Evolutionary conservation across 768 basidiomycete genomes (phyloP).

Genomic region (Hygrocybe punicea): DNA sequence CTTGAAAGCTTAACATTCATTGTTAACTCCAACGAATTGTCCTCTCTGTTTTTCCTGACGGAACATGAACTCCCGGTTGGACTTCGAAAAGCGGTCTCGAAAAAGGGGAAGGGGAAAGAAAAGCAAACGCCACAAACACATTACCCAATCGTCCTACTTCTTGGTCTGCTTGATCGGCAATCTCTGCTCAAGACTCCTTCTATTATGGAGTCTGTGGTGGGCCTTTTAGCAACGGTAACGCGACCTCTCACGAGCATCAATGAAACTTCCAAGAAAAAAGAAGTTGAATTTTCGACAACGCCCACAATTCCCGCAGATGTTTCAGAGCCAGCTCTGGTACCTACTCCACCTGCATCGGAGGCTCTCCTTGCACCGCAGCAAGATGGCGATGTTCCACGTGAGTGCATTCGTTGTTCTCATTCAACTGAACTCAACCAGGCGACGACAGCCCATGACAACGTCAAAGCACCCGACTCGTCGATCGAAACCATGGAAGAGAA

Average conservation of each 20-base stretch:
- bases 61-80: slow-evolving; percentile 90
- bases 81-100: slow-evolving; percentile 60
- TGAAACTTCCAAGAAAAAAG: slow-evolving; percentile 40
- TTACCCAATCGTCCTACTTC: slow-evolving; percentile 86
- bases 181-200: slow-evolving; percentile 81
- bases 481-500: slow-evolving; percentile 46
- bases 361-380: neutral
- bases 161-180: slow-evolving; percentile 84
- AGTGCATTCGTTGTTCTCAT: neutral
- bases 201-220: slow-evolving; percentile 91
- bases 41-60: slow-evolving; percentile 89
- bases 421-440: neutral
- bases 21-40: slow-evolving; percentile 77
- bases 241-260: slow-evolving; percentile 71
- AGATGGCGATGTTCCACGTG: neutral
- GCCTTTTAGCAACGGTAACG: slow-evolving; percentile 83
- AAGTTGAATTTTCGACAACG: slow-evolving; percentile 17
- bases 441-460: slow-evolving; percentile 4
- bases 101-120: slow-evolving; percentile 96
- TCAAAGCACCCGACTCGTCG: slow-evolving; percentile 22
- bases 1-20: slow-evolving; percentile 88
- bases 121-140: slow-evolving; percentile 76
- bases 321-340: neutral
- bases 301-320: slow-evolving; percentile 12
- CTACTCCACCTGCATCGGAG: slow-evolving; percentile 2